Conservation (phyloP, 495 filamentous ascomycete genomes). For the Niebla homalea region DNA sequence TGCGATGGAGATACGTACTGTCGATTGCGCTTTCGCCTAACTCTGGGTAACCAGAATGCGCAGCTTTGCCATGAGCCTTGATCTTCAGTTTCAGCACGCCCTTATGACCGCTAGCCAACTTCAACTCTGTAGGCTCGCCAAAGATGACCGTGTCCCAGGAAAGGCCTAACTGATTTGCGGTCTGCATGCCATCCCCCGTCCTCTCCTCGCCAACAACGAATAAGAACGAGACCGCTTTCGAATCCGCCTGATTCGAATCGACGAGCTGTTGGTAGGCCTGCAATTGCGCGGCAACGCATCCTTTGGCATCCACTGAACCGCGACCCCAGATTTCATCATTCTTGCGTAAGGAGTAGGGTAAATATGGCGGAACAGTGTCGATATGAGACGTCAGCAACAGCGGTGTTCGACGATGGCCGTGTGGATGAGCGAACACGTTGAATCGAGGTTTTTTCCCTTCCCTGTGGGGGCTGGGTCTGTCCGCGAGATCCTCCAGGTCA, state of each 20-base stretch:
- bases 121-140: slow-evolving; percentile 77
- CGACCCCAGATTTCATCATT: slow-evolving; percentile 51
- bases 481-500: slow-evolving; percentile 11
- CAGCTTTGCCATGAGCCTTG: slow-evolving; percentile 58
- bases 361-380: slow-evolving; percentile 55
- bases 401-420: slow-evolving; percentile 39
- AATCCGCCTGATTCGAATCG: slow-evolving; percentile 21
- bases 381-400: slow-evolving; percentile 68
- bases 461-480: slow-evolving; percentile 2
- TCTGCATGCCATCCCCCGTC: slow-evolving; percentile 71
- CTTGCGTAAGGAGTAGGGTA: slow-evolving; percentile 36
- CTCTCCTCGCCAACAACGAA: slow-evolving; percentile 86
- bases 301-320: slow-evolving; percentile 85
- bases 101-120: slow-evolving; percentile 83
- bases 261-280: slow-evolving; percentile 53
- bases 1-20: not conserved
- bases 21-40: slow-evolving; percentile 69
- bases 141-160: slow-evolving; percentile 65
- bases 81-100: slow-evolving; percentile 56
- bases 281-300: slow-evolving; percentile 67
- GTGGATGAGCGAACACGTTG: slow-evolving; percentile 71
- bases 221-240: slow-evolving; percentile 49
- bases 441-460: slow-evolving; percentile 40
- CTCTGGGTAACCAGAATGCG: slow-evolving; percentile 83
- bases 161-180: slow-evolving; percentile 37